Conservation (phyloP, 2,329 filamentous ascomycete species). For the Pseudocercospora eumusae region DNA sequence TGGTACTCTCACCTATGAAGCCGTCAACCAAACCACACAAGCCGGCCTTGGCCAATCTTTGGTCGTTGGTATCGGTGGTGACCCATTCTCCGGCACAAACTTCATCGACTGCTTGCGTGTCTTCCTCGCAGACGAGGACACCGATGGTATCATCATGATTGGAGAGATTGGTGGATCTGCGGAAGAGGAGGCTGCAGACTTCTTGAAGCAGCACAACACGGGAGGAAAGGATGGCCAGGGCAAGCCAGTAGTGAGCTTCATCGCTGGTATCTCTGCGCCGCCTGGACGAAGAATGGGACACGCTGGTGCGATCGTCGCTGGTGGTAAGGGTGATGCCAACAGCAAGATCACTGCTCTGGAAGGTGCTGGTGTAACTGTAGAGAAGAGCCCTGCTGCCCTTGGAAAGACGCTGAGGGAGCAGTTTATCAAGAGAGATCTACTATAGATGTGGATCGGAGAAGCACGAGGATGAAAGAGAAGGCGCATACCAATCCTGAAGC, state of each 20-base stretch:
- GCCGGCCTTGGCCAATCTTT: slow-evolving; percentile 95
- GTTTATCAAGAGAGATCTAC: slow-evolving; percentile 92
- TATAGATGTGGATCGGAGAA: slow-evolving; percentile 58
- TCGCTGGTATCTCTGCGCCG: slow-evolving; percentile 95
- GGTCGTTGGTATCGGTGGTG: slow-evolving; percentile 96
- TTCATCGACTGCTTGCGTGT: slow-evolving; percentile 99
- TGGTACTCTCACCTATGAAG: slow-evolving; percentile 98
- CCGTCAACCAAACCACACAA: slow-evolving; percentile 98
- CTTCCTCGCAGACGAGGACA: slow-evolving; percentile 93
- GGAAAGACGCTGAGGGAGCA: slow-evolving; percentile 93
- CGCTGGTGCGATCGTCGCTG: slow-evolving; percentile 95
- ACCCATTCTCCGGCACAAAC: slow-evolving; percentile 98
- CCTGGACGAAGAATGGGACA: slow-evolving; percentile 97
- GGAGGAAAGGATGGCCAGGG: slow-evolving; percentile 55
- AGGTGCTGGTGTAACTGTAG: slow-evolving; percentile 89
- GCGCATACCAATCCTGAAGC: slow-evolving; percentile 8
- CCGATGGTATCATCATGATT: slow-evolving; percentile 99
- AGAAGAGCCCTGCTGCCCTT: slow-evolving; percentile 87
- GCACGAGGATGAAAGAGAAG: background rate
- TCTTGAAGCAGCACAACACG: slow-evolving; percentile 88
- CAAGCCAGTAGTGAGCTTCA: slow-evolving; percentile 97
- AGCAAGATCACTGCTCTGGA: slow-evolving; percentile 97
- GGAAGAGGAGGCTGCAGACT: slow-evolving; percentile 97
- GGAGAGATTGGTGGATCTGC: slow-evolving; percentile 97
- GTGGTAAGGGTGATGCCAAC: slow-evolving; percentile 96